Conservation (phyloP, 1,139 yeast species). For the Diutina rugosa region DNA sequence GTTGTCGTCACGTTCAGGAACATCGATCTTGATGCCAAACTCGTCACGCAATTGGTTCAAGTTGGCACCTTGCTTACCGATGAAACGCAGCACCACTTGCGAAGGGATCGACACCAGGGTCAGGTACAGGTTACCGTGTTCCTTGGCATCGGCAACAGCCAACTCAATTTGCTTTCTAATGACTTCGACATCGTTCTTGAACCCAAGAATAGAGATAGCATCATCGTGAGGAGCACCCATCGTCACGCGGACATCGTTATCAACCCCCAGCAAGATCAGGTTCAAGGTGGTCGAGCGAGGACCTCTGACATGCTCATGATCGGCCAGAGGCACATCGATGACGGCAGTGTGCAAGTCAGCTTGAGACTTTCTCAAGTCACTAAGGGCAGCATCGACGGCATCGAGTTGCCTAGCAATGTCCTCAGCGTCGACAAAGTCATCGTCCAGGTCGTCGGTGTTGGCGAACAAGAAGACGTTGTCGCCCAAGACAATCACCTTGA, state of each 20-base stretch:
- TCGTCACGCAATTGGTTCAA: slow-evolving; percentile 62
- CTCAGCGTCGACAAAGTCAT: slow-evolving; percentile 17
- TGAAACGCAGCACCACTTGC: slow-evolving; percentile 59
- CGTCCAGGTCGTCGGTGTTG: slow-evolving; percentile 7
- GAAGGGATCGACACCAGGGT: slow-evolving; percentile 48
- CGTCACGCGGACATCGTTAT: slow-evolving; percentile 25
- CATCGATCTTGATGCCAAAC: slow-evolving; percentile 68
- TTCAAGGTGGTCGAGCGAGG: slow-evolving; percentile 45
- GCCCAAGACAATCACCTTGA: slow-evolving; percentile 44
- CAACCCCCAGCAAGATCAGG: slow-evolving; percentile 29
- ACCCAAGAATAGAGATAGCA: slow-evolving; percentile 53
- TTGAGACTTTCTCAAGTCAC: slow-evolving; percentile 47
- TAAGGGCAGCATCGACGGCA: slow-evolving; percentile 36
- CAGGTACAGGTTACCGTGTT: slow-evolving; percentile 42
- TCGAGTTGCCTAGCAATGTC: slow-evolving; percentile 19
- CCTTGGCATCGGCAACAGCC: slow-evolving; percentile 45
- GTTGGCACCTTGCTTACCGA: slow-evolving; percentile 81
- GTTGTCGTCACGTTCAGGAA: slow-evolving; percentile 20
- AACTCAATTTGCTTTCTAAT: slow-evolving; percentile 40
- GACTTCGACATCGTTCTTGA: slow-evolving; percentile 39
- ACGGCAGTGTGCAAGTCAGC: slow-evolving; percentile 37
- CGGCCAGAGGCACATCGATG: slow-evolving; percentile 37
- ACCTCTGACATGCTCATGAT: slow-evolving; percentile 49
- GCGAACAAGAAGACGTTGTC: slow-evolving; percentile 27
- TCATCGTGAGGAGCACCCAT: slow-evolving; percentile 31